These are phyloP conservation scores for Thuidium tamariscinum DNA, from an alignment of 225 moss, liverwort and hornwort species.

Conservation along the genomic window DNA sequence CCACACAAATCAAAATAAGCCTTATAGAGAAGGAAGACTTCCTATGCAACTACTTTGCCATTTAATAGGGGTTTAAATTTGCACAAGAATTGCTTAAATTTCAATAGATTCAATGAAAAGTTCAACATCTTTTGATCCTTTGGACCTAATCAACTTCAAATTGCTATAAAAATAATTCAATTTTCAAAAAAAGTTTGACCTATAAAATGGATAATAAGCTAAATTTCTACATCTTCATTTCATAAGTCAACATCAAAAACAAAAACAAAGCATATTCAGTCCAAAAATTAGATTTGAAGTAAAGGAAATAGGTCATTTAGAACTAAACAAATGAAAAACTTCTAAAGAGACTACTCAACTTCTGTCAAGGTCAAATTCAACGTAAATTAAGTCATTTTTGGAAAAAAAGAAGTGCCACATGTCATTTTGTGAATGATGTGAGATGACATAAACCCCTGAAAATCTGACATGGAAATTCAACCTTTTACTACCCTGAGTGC, in stretches of 20 bases:
- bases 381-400: no score
- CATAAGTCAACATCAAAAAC: background rate
- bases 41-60: background rate
- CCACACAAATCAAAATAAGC: background rate
- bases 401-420: no score
- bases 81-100: rapidly evolving
- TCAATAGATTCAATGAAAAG: background rate
- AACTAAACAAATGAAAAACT: no score
- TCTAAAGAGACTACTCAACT: rapidly evolving
- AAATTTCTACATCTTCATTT: background rate
- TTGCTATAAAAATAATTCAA: background rate
- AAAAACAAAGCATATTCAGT: background rate
- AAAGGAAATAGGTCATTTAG: rapidly evolving
- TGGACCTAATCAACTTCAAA: background rate
- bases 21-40: background rate
- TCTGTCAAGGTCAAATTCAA: no score
- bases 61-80: rapidly evolving
- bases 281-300: background rate
- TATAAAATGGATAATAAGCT: no score
- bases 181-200: rapidly evolving
- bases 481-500: no score
- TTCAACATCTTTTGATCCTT: background rate
- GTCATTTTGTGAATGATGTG: no score
- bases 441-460: no score
- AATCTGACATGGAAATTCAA: no score